Conservation (phyloP, 768 basidiomycete genomes). For the Botryobasidium botryosum region DNA sequence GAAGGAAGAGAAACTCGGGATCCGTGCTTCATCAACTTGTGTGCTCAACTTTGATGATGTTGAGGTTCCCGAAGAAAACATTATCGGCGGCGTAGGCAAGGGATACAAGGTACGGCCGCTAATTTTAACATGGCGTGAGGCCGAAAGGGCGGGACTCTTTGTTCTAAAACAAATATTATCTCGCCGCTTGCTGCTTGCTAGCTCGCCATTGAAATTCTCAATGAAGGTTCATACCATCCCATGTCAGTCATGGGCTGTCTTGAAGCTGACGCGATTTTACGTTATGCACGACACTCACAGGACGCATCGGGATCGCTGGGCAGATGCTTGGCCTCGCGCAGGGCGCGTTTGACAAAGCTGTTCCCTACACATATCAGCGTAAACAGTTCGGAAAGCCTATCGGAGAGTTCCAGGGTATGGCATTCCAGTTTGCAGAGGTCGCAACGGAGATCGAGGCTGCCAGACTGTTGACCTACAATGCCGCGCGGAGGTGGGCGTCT, state of each 20-base stretch:
- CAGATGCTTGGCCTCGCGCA: slow-evolving; percentile 98
- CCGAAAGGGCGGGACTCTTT: too few species aligned
- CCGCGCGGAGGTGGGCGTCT: slow-evolving; percentile 47
- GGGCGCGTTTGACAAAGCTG: slow-evolving; percentile 87
- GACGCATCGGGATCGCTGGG: slow-evolving; percentile 92
- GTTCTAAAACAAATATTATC: neutral
- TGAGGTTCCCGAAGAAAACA: slow-evolving; percentile 65
- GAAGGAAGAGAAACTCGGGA: slow-evolving; percentile 97
- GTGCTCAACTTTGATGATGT: slow-evolving; percentile 89
- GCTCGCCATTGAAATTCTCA: slow-evolving; percentile 92
- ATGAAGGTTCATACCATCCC: slow-evolving; percentile 53
- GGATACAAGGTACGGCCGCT: slow-evolving; percentile 79
- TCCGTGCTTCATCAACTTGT: slow-evolving; percentile 91
- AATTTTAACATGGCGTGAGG: neutral
- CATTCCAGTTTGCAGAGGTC: slow-evolving; percentile 82
- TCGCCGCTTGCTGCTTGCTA: slow-evolving; percentile 15
- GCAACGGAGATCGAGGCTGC: slow-evolving; percentile 83
- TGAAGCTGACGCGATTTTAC: neutral
- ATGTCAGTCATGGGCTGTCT: too few species aligned
- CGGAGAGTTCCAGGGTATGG: slow-evolving; percentile 92
- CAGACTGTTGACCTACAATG: slow-evolving; percentile 87
- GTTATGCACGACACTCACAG: slow-evolving; percentile 18
- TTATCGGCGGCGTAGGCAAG: slow-evolving; percentile 74
- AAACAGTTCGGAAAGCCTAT: slow-evolving; percentile 88
- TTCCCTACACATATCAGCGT: slow-evolving; percentile 90